Base-by-base conservation (phyloP, 2,329 filamentous ascomycete genomes). In the Cordyceps javanica region DNA sequence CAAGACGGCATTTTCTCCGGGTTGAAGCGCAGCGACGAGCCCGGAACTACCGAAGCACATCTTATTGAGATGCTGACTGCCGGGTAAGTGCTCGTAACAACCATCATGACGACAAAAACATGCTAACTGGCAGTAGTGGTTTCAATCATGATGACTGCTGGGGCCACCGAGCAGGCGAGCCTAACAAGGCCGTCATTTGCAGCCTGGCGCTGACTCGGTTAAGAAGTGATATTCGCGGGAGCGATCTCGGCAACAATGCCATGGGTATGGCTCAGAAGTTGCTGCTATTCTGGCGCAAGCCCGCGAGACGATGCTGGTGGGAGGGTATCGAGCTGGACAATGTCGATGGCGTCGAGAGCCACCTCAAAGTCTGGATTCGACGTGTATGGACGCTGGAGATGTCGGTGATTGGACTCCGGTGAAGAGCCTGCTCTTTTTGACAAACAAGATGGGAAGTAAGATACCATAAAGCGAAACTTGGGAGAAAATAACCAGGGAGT, bases 241-340 rank as follows among this genome's bases (percentile, higher is more conserved):
- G 86, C 66, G 85, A 87, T 60, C 82, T 85, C 75, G 78, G 89
- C 53, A 86, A 82, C 64, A 91, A 87, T 69, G 89, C 91, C 0
- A 91, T 97, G 19, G 93, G 93, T 54, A 99, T 99, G 94, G 94
- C 94, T 13, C 94, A 99, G 73, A 99, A 99, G 76, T 82, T 99
- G 48, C 81, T 99, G 14, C 81, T 99, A 3, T 99, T 99, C 78
- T 99, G 94, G 94, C 85, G 94, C 63, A 99, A 99, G 75, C 94
- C 94, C 16, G 94, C 94, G 14, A 81, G 94, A 60, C 83, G 94
- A 71, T 99, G 94, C 78, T 99, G 94, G 94, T 99, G 94, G 94
- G 94, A 99, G 72, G 94, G 94, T 25, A 89, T 99, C 38, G 92
- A 97, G 71, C 79, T 99, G 45, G 85, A 94, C 19, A 81, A 90